Conservation (phyloP, 805 yeast species). For the Candida broadrunensis region DNA sequence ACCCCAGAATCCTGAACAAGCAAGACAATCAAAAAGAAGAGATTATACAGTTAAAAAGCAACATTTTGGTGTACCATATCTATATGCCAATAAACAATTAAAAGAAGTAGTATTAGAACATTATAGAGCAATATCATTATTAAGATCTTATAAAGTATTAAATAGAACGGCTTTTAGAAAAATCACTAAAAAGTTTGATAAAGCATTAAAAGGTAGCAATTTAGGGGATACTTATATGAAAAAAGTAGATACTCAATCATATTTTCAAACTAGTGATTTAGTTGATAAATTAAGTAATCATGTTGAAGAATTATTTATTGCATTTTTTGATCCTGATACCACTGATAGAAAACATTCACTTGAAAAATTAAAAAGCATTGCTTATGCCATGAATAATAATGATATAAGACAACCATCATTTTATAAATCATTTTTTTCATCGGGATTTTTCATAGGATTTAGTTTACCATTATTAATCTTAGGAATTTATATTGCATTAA, state of each 20-base stretch:
- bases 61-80: conserved; percentile 50
- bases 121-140: conserved; percentile 68
- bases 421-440: conserved; percentile 49
- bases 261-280: conserved; percentile 61
- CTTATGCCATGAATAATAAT: conserved; percentile 33
- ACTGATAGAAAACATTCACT: conserved; percentile 63
- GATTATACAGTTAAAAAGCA: conserved; percentile 46
- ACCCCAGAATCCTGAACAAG: conserved; percentile 16
- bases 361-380: conserved; percentile 54
- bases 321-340: conserved; percentile 55
- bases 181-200: conserved; percentile 87
- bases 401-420: conserved; percentile 23
- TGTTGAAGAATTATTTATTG: conserved; percentile 66
- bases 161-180: conserved; percentile 89
- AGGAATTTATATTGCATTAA: conserved; percentile 53
- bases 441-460: conserved; percentile 71
- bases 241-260: conserved; percentile 48
- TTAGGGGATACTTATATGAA: conserved; percentile 50
- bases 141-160: conserved; percentile 67
- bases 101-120: conserved; percentile 69
- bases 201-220: conserved; percentile 45
- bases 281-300: conserved; percentile 61
- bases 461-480: conserved; percentile 65
- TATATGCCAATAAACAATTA: conserved; percentile 63
- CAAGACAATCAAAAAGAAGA: conserved; percentile 26